These are phyloP conservation scores for Fraxinus xanthoxyloides DNA, from an alignment of 305 asterid genomes.

Conservation along the genomic window DNA sequence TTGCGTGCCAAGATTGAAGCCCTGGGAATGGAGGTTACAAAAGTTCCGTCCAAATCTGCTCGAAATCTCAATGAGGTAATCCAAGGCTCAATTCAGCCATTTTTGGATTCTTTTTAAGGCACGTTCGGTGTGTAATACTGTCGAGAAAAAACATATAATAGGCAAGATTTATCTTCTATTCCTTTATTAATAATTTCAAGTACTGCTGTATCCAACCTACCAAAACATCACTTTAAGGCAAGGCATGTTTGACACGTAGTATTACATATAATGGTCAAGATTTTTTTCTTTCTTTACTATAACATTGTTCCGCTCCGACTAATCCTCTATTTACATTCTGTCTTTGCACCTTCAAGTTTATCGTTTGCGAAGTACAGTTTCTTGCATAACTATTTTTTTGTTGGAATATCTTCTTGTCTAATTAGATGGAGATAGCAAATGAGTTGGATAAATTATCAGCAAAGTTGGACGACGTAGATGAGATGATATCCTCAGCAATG, in stretches of 20 bases:
- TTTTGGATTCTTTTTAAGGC: background rate
- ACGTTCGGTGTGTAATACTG: background rate
- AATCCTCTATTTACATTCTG: background rate
- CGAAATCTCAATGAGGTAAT: conserved; percentile 70
- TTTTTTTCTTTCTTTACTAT: background rate
- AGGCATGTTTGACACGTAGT: background rate
- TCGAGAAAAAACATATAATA: background rate
- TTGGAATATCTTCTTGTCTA: background rate
- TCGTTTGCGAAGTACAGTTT: background rate
- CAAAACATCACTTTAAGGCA: background rate
- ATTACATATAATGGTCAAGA: background rate
- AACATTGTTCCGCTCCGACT: background rate
- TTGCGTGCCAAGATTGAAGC: conserved; percentile 83
- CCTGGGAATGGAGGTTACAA: conserved; percentile 67
- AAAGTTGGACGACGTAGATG: conserved; percentile 77
- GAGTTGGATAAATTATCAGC: conserved; percentile 82
- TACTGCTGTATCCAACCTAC: background rate
- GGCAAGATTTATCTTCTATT: background rate
- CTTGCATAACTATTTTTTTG: background rate
- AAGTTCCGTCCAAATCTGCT: conserved; percentile 67
- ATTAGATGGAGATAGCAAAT: conserved; percentile 74
- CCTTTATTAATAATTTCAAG: background rate
- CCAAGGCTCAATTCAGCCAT: conserved; percentile 9
- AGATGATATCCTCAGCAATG: conserved; percentile 83
- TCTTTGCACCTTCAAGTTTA: conserved; percentile 4